phyloP scores from a whole-genome alignment of 495 filamentous ascomycete species.

The Platismatia glauca region DNA sequence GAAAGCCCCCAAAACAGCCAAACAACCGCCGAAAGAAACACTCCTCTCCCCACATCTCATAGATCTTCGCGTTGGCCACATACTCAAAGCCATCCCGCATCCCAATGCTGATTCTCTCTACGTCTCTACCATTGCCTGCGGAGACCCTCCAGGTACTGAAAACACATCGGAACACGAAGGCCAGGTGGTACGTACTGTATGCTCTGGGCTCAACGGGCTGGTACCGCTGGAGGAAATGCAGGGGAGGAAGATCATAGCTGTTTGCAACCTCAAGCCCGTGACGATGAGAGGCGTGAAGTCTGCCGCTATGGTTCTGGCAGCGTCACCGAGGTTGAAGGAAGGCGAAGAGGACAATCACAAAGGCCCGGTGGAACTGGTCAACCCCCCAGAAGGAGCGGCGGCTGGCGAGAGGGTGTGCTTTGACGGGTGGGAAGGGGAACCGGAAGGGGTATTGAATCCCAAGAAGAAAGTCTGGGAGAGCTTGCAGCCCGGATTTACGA shows the following conservation, averaged over 20 bases:
- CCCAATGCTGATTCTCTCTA: conserved; percentile 93
- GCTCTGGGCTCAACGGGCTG: conserved; percentile 89
- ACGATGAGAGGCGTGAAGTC: conserved; percentile 98
- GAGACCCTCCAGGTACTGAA: conserved; percentile 75
- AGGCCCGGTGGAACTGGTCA: conserved; percentile 87
- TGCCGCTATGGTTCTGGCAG: conserved; percentile 90
- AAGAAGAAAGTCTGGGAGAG: conserved; percentile 99
- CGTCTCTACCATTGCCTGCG: conserved; percentile 94
- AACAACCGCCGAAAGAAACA: conserved; percentile 53
- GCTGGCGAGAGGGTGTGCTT: conserved; percentile 86
- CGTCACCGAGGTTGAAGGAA: conserved; percentile 68
- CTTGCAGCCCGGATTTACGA: conserved; percentile 89
- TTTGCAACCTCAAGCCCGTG: conserved; percentile 96
- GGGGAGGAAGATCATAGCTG: conserved; percentile 81
- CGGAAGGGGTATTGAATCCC: conserved; percentile 86
- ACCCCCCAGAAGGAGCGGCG: conserved; percentile 65
- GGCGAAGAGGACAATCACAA: conserved; percentile 76
- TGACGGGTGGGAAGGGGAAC: conserved; percentile 86
- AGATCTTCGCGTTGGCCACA: conserved; percentile 92
- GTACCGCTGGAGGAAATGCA: conserved; percentile 94
- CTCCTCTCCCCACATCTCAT: conserved; percentile 76
- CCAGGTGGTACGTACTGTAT: conserved; percentile 84
- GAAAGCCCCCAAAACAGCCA: conserved; percentile 61
- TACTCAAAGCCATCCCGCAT: conserved; percentile 87
- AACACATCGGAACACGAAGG: conserved; percentile 84